phyloP scores from a whole-genome alignment of 345 rosid genomes.

The Punica granatum region DNA sequence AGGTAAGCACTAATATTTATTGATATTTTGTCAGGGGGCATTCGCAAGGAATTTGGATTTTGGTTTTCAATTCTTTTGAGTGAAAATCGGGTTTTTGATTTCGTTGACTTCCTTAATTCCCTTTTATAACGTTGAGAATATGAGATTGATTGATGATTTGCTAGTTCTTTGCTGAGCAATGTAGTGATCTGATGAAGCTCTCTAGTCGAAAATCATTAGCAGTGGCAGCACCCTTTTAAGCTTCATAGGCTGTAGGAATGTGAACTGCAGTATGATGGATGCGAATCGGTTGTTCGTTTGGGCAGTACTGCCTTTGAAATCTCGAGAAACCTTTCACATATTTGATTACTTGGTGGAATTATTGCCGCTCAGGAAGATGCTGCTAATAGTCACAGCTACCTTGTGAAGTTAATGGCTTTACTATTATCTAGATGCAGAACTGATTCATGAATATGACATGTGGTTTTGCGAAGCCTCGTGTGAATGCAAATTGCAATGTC shows the following conservation, averaged over 20 bases:
- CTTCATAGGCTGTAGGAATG: no score
- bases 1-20: no score
- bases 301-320: not conserved
- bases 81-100: not conserved
- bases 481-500: not conserved
- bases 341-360: not conserved
- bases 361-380: not conserved
- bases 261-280: no score
- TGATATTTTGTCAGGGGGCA: no score
- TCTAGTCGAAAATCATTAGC: no score
- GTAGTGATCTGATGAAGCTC: no score
- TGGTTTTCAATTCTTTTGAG: no score
- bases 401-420: not conserved
- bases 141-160: not conserved
- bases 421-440: not conserved
- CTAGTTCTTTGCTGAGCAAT: not conserved
- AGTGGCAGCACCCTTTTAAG: no score
- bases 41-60: no score
- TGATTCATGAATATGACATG: not conserved
- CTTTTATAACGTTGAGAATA: not conserved
- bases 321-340: not conserved
- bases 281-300: not conserved
- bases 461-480: not conserved
- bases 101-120: not conserved
- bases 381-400: not conserved